Evolutionary conservation across 75 land plant genomes (phyloP).

Genomic region (Azolla pinnata): DNA sequence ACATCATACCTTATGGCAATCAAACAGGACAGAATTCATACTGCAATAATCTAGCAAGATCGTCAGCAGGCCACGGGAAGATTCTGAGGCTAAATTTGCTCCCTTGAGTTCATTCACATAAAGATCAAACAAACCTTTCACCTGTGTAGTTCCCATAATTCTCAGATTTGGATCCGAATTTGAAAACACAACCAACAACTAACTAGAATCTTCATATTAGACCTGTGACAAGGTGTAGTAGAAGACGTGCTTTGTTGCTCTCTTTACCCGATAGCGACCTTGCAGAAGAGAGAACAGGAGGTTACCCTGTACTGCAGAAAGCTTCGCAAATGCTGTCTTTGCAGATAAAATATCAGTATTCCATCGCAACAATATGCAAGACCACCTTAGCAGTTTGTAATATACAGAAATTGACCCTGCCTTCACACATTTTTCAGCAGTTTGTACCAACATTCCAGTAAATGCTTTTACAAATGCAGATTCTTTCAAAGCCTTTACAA

Average conservation of each 20-base stretch:
- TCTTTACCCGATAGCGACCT: constrained; percentile 39
- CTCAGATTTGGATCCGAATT: too few species aligned
- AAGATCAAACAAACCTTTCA: constrained; percentile 31
- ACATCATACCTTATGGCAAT: constrained; percentile 54
- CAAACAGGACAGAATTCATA: constrained; percentile 27
- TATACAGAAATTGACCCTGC: constrained; percentile 32
- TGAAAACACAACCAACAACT: too few species aligned
- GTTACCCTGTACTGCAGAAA: constrained; percentile 53
- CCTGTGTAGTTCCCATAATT: constrained; percentile 39
- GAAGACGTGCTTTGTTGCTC: constrained; percentile 46
- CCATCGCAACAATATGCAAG: constrained; percentile 60
- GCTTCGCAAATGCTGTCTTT: constrained; percentile 58
- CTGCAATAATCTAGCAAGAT: constrained; percentile 50
- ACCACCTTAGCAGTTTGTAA: constrained; percentile 79
- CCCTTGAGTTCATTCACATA: constrained; percentile 64
- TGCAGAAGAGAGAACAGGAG: constrained; percentile 45
- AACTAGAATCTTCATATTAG: too few species aligned
- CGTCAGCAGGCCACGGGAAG: constrained; percentile 42
- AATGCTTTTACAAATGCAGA: constrained; percentile 69
- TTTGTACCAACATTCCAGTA: constrained; percentile 73
- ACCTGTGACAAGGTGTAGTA: constrained; percentile 56
- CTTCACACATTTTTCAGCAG: constrained; percentile 56
- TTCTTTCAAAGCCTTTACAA: constrained; percentile 45
- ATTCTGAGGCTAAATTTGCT: constrained; percentile 39
- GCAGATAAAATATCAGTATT: constrained; percentile 57